Evolutionary conservation across 1,284 basidiomycete species (phyloP).

Genomic region (Heterobasidion irregulare): DNA sequence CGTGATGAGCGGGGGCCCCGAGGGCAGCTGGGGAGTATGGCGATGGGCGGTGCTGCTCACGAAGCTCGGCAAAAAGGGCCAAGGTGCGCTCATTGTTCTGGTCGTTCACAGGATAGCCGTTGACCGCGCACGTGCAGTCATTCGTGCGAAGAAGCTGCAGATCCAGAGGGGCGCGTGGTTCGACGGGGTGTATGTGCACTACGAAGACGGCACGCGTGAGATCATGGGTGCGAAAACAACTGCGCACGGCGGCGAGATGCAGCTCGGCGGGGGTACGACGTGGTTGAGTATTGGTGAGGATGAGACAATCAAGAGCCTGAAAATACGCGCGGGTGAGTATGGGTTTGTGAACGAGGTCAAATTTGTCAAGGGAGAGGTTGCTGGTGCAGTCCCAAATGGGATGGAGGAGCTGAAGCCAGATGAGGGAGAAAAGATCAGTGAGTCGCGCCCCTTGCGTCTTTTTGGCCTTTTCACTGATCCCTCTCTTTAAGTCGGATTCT

Average conservation of each 20-base stretch:
- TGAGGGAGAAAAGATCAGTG: neutral
- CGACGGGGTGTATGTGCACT: neutral
- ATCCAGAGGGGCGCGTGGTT: neutral
- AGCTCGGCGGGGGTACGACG: neutral
- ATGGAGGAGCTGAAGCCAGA: neutral
- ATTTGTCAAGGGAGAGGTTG: neutral
- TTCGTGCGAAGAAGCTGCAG: neutral
- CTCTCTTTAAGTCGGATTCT: neutral
- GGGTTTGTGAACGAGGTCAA: neutral
- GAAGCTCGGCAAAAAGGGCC: neutral
- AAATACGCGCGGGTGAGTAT: neutral
- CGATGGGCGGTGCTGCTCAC: conserved; percentile 1
- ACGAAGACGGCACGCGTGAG: neutral
- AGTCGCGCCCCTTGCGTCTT: neutral
- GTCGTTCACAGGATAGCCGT: neutral
- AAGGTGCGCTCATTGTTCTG: neutral
- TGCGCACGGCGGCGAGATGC: neutral
- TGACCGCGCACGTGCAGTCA: neutral
- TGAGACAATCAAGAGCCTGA: neutral
- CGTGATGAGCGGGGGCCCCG: neutral
- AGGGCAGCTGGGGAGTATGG: neutral
- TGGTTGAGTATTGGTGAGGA: neutral
- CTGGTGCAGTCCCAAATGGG: neutral
- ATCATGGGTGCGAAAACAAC: neutral
- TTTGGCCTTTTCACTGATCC: neutral